Evolutionary conservation across 2,329 filamentous ascomycete species (phyloP).

Genomic region (Scedosporium aurantiacum): DNA sequence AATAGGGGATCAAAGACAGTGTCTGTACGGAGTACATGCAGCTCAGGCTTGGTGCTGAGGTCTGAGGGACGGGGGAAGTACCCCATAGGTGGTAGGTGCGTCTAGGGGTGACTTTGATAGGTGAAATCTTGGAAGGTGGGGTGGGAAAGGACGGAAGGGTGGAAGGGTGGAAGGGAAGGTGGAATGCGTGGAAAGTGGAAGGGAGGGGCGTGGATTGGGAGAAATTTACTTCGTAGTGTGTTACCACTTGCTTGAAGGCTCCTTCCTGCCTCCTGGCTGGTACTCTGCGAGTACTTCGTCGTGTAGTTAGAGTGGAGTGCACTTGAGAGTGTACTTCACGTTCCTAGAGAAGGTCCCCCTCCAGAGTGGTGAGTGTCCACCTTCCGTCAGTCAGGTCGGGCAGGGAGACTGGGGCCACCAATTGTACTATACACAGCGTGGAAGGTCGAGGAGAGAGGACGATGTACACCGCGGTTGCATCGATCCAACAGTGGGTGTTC

Average conservation of each 20-base stretch:
- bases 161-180: not conserved
- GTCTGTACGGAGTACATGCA: conserved; percentile 5
- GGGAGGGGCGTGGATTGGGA: not conserved
- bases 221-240: not conserved
- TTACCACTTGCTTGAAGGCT: not conserved
- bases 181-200: not conserved
- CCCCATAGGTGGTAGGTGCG: not conserved
- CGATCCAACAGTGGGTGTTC: not conserved
- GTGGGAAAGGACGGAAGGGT: not conserved
- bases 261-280: too few species aligned
- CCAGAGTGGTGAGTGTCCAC: too few species aligned
- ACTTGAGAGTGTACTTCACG: too few species aligned
- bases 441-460: not conserved
- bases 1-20: conserved; percentile 7
- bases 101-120: not conserved
- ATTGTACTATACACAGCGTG: not conserved
- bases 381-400: not conserved
- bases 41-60: not conserved
- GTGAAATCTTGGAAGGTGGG: not conserved
- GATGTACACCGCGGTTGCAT: not conserved
- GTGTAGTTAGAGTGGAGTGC: too few species aligned
- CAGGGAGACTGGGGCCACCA: not conserved
- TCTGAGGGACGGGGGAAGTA: not conserved
- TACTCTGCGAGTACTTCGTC: too few species aligned
- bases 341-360: too few species aligned